A percentile compares a stretch with the other conserved stretches of the same genome.
phyloP scores from a whole-genome alignment of 73 alveolate species.

The Halteria grandinella region DNA sequence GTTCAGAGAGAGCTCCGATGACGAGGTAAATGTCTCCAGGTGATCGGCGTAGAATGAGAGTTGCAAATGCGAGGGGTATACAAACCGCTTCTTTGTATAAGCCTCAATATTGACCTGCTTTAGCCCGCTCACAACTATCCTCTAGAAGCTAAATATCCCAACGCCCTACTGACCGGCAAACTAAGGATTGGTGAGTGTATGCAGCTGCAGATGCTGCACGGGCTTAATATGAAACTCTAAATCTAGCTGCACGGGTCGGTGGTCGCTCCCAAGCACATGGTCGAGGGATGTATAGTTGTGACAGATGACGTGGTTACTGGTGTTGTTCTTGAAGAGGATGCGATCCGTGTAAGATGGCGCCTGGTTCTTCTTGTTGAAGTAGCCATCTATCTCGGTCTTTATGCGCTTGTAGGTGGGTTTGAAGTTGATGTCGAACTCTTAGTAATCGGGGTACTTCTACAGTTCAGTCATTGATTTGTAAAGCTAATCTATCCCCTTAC shows the following conservation, averaged over 20 bases:
- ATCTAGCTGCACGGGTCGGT: slow-evolving; percentile 32
- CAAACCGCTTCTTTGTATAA: background rate
- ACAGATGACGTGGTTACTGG: background rate
- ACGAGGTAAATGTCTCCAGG: slow-evolving; percentile 22
- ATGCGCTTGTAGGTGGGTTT: slow-evolving; percentile 61
- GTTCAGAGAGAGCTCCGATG: slow-evolving; percentile 8
- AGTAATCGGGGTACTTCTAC: slow-evolving; percentile 31
- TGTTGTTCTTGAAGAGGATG: slow-evolving; percentile 32
- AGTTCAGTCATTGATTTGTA: background rate
- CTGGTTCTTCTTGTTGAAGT: slow-evolving; percentile 61
- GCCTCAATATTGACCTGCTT: background rate
- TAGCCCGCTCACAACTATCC: background rate
- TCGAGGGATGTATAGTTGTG: background rate
- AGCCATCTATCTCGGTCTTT: slow-evolving; percentile 2
- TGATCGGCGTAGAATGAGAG: slow-evolving; percentile 39
- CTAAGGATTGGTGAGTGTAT: background rate
- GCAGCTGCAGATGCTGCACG: background rate
- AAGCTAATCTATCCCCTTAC: slow-evolving; percentile 24
- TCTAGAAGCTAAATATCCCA: slow-evolving; percentile 19
- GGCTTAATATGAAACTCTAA: background rate
- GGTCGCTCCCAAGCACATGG: slow-evolving; percentile 41
- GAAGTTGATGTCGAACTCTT: slow-evolving; percentile 24
- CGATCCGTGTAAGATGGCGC: slow-evolving; percentile 70
- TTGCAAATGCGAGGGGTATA: slow-evolving; percentile 36
- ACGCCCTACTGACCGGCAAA: slow-evolving; percentile 1